Conservation (phyloP, 306 rosid genomes). For the Medicago ruthenica region DNA sequence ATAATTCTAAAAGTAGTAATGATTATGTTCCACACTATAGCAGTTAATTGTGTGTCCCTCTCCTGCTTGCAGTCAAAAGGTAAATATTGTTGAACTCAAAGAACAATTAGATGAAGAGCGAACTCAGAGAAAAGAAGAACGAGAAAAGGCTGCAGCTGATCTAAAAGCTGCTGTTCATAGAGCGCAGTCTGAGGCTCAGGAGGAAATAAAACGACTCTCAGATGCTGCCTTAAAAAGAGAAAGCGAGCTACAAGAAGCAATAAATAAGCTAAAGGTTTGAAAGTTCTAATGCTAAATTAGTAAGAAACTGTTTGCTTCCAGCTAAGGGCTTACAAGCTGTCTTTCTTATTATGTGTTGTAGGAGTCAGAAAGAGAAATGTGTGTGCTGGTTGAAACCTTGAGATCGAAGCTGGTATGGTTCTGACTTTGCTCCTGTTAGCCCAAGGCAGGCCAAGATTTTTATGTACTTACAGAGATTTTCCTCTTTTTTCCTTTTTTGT, state of each 20-base stretch:
- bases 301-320: conserved; percentile 23
- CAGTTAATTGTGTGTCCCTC: conserved; percentile 34
- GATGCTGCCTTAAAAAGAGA: conserved; percentile 74
- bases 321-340: conserved; percentile 36
- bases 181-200: conserved; percentile 84
- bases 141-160: conserved; percentile 86
- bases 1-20: conserved; percentile 25
- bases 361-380: conserved; percentile 85
- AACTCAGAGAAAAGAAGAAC: conserved; percentile 79
- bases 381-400: conserved; percentile 74
- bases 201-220: conserved; percentile 70
- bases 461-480: conserved; percentile 15
- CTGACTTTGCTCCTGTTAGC: conserved; percentile 34
- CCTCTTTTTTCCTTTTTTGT: conserved; percentile 43
- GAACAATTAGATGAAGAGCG: conserved; percentile 79
- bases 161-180: conserved; percentile 81
- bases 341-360: conserved; percentile 48
- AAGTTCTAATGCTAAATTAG: conserved; percentile 32
- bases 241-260: conserved; percentile 76
- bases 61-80: conserved; percentile 71
- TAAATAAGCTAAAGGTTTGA: conserved; percentile 81
- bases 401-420: conserved; percentile 85
- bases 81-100: conserved; percentile 75
- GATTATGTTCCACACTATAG: conserved; percentile 9
- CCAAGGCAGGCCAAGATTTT: background rate